Evolutionary conservation across 441 rosid species (phyloP).

Genomic region (Erodium texanum): DNA sequence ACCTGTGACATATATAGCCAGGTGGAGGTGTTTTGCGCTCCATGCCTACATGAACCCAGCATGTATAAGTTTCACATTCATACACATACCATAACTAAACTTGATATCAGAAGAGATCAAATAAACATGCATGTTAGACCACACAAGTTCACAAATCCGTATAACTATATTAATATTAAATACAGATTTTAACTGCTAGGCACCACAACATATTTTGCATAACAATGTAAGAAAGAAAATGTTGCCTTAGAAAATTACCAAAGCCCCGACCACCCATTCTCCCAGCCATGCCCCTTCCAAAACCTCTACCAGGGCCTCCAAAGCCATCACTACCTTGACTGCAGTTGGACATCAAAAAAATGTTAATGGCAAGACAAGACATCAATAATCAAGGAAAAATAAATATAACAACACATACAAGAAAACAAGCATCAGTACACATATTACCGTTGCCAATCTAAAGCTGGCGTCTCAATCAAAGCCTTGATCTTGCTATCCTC

Average conservation of each 20-base stretch:
- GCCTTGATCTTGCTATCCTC: constrained; percentile 94
- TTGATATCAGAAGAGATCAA: neutral
- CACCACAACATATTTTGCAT: too few species aligned
- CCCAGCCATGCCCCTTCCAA: constrained; percentile 84
- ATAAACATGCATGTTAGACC: neutral
- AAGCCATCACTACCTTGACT: constrained; percentile 79
- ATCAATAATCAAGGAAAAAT: neutral
- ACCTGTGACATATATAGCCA: constrained; percentile 92
- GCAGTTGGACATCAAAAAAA: constrained; percentile 19
- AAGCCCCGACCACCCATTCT: constrained; percentile 95
- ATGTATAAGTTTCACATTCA: constrained; percentile 16
- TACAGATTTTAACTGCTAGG: too few species aligned
- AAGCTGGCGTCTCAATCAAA: constrained; percentile 83
- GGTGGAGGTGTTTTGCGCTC: constrained; percentile 95
- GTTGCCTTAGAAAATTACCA: constrained; percentile 45
- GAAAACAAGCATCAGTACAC: neutral
- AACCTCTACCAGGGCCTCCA: constrained; percentile 79
- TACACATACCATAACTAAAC: neutral
- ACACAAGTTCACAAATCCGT: neutral
- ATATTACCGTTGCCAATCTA: constrained; percentile 96
- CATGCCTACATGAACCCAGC: constrained; percentile 48
- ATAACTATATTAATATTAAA: too few species aligned
- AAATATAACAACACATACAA: constrained; percentile 2
- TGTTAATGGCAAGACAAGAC: neutral
- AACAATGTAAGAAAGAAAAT: neutral